Evolutionary conservation across 768 basidiomycete genomes (phyloP).

Genomic region (Suillus ampliporus): DNA sequence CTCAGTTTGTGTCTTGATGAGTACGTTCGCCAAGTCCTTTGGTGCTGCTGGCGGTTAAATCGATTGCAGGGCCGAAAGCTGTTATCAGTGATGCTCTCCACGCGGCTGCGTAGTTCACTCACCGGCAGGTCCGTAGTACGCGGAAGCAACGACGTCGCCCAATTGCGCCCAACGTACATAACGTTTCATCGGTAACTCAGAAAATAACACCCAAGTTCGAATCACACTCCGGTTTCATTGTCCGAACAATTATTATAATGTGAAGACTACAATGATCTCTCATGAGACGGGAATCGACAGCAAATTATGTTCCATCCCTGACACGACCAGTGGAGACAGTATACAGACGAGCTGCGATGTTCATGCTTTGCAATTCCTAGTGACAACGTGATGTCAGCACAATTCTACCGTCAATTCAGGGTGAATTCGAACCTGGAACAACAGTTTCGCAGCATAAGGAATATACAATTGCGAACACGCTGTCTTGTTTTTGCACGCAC

Average conservation of each 20-base stretch:
- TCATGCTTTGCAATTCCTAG: constrained; percentile 95
- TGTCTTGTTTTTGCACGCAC: constrained; percentile 97
- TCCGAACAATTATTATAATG: constrained; percentile 1
- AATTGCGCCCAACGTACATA: too few relatives aligned
- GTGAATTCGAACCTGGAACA: constrained; percentile 78
- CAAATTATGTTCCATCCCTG: constrained; percentile 49
- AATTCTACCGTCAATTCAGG: constrained; percentile 4
- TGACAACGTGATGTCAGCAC: constrained; percentile 4
- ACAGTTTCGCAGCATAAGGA: constrained; percentile 95
- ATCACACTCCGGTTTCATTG: background rate
- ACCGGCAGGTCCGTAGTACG: constrained; percentile 84
- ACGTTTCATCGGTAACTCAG: too few relatives aligned
- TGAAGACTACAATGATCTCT: constrained; percentile 40
- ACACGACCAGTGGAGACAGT: constrained; percentile 88
- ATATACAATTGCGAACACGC: constrained; percentile 90
- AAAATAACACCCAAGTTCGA: background rate
- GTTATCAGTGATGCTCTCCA: constrained; percentile 83
- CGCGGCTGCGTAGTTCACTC: constrained; percentile 82
- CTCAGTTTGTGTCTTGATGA: constrained; percentile 93
- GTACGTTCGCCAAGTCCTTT: constrained; percentile 96
- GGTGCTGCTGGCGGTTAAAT: constrained; percentile 96
- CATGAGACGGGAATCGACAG: background rate
- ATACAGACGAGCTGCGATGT: constrained; percentile 87
- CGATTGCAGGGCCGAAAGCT: constrained; percentile 76
- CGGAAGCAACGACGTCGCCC: constrained; percentile 93